Evolutionary conservation across 192 early-diverging fungal species (phyloP).

Genomic region (Linnemannia elongata): DNA sequence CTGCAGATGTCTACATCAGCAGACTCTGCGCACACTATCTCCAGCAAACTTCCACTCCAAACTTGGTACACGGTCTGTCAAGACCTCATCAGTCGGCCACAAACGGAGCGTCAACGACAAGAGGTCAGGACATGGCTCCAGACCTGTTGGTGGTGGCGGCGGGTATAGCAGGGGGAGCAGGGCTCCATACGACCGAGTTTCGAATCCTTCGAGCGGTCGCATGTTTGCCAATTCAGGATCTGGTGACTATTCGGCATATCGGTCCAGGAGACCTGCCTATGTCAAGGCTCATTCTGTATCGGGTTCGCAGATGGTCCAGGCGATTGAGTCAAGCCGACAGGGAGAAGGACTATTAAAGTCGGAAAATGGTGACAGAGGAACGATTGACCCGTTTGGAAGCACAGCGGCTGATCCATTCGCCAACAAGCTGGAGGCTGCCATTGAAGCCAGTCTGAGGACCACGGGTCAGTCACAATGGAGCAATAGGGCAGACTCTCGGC

Average conservation of each 20-base stretch:
- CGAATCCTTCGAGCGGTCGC: background rate
- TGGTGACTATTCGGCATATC: background rate
- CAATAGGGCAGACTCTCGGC: background rate
- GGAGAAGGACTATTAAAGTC: background rate
- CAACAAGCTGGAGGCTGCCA: conserved; percentile 50
- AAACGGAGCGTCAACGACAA: background rate
- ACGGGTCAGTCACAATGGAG: background rate
- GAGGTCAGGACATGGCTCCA: background rate
- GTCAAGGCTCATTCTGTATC: conserved; percentile 32
- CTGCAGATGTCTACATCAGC: background rate
- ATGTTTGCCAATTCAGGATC: background rate
- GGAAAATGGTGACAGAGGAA: background rate
- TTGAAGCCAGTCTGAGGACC: conserved; percentile 22
- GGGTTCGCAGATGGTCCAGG: conserved; percentile 41
- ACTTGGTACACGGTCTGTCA: conserved; percentile 11
- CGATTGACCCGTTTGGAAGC: conserved; percentile 24
- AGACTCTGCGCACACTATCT: background rate
- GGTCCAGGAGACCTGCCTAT: conserved; percentile 13
- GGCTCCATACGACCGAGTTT: background rate
- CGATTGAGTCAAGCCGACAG: conserved; percentile 42
- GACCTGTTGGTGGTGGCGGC: background rate
- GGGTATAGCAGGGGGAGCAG: background rate
- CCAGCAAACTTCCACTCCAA: background rate
- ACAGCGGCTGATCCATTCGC: conserved; percentile 46
- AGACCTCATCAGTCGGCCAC: conserved; percentile 6